These are phyloP conservation scores for Metarhizium humberi DNA, from an alignment of 2,329 filamentous ascomycete species.

Conservation along the genomic window DNA sequence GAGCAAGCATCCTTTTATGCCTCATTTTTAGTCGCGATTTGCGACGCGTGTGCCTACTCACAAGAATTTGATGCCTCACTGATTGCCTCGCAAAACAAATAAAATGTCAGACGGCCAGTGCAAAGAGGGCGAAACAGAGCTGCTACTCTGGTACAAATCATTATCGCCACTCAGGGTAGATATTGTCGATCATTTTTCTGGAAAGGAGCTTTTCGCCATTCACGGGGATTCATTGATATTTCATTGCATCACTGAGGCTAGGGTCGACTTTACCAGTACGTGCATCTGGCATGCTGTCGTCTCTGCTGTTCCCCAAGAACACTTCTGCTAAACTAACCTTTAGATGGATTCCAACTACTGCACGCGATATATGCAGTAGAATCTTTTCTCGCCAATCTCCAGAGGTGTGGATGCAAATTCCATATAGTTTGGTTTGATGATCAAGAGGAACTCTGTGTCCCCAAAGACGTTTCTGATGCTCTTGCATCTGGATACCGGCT, in stretches of 20 bases:
- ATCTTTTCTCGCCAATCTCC: constrained; percentile 50
- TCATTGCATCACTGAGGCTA: constrained; percentile 50
- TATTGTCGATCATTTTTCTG: constrained; percentile 67
- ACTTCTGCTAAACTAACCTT: background rate
- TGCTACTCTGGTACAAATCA: constrained; percentile 9
- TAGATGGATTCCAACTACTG: constrained; percentile 58
- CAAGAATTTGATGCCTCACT: too few relatives aligned
- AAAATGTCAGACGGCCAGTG: too few relatives aligned
- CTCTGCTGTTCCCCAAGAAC: background rate
- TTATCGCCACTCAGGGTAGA: constrained; percentile 33
- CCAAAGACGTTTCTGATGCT: constrained; percentile 17
- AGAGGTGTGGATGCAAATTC: constrained; percentile 58
- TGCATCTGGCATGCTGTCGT: constrained; percentile 16
- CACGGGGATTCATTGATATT: constrained; percentile 65
- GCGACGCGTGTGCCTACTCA: too few relatives aligned
- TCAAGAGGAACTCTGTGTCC: constrained; percentile 46
- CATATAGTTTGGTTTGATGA: constrained; percentile 60
- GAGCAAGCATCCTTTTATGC: too few relatives aligned
- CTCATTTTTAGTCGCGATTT: too few relatives aligned
- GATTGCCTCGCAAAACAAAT: too few relatives aligned
- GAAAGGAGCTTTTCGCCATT: constrained; percentile 62
- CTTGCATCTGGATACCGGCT: constrained; percentile 27
- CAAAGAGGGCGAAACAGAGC: background rate
- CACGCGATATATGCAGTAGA: constrained; percentile 64
- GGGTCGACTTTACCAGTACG: constrained; percentile 48